Conservation (phyloP, 2,329 filamentous ascomycete genomes). For the Nemania bipapillata region DNA sequence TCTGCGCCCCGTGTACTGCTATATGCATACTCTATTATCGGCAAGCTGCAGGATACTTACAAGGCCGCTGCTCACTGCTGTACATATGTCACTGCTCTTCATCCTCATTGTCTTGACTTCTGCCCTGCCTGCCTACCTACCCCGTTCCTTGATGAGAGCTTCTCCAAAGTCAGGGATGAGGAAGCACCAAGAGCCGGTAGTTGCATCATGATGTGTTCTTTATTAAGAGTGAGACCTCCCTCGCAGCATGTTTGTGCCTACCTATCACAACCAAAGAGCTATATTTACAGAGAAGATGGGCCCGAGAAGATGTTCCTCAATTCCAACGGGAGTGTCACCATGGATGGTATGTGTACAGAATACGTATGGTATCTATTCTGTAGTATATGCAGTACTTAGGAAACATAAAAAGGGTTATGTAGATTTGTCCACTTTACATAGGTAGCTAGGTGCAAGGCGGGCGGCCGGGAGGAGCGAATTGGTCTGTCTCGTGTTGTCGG, state of each 20-base stretch:
- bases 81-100: neutral
- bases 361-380: too few species aligned
- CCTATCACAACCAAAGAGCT: too few species aligned
- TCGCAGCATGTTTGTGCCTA: neutral
- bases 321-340: too few species aligned
- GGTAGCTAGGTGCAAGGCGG: too few species aligned
- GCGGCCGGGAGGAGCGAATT: constrained; percentile 10
- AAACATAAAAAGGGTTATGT: too few species aligned
- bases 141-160: constrained; percentile 8
- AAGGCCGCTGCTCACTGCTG: neutral
- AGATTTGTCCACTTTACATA: too few species aligned
- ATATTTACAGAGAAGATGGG: too few species aligned
- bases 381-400: too few species aligned
- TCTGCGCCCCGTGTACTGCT: constrained; percentile 6
- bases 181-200: neutral
- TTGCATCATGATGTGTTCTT: constrained; percentile 11
- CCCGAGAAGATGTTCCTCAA: too few species aligned
- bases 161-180: constrained; percentile 3
- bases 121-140: neutral
- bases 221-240: neutral
- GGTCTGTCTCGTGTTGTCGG: constrained; percentile 34
- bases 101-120: constrained; percentile 4
- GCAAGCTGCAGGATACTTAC: constrained; percentile 35
- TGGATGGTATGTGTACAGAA: too few species aligned
- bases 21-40: constrained; percentile 29